Evolutionary conservation across 768 basidiomycete species (phyloP), one percentile per base, ranked within the genome.

Genomic region (Cystobasidium ongulense): DNA sequence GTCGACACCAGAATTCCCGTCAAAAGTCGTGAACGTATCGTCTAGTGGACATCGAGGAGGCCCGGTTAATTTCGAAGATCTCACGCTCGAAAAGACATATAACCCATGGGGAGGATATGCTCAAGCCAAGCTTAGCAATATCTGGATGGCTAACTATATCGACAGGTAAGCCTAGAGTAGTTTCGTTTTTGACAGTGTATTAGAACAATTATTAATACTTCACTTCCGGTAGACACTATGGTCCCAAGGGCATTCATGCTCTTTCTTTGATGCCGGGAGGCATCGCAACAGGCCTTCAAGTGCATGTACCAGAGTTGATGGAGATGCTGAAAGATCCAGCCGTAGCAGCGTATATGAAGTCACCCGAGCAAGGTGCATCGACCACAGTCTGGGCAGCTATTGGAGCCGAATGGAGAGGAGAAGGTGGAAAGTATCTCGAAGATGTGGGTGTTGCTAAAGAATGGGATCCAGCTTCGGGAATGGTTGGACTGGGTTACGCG

Each of bases 321-420:
- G 52, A 15, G 46, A 70, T 27, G 21, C 17, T 70, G 5, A 29
- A 53, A 3, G 31, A 70, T 10, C 67, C 67, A 4, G 15, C 11
- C 4, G 52, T 70, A 3, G 52, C 52, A 7, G 38, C 23, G 35
- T 50, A 31, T 25, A 54, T 70, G 50, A 70, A 70, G 68, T 71
- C 68, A 36, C 50, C 27, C 21, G 27, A 11, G 18, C 68, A 71
- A 43, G 68, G 68, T 11, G 68, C 68, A 11, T 46, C 68, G 4
- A 61, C 53, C 1, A 71, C 68, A 36, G 68, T 71, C 25, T 59
- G 50, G 27, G 68, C 68, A 4, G 53, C 68, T 27, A 61, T 71
- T 35, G 52, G 18, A 11, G 18, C 5, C 52, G 68, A 71, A 15
- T 67, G 29, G 33, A 43, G 11, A 10, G 15, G 5, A 1, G 7